Evolutionary conservation across 345 rosid species (phyloP).

Genomic region (Gossypium ekmanianum): DNA sequence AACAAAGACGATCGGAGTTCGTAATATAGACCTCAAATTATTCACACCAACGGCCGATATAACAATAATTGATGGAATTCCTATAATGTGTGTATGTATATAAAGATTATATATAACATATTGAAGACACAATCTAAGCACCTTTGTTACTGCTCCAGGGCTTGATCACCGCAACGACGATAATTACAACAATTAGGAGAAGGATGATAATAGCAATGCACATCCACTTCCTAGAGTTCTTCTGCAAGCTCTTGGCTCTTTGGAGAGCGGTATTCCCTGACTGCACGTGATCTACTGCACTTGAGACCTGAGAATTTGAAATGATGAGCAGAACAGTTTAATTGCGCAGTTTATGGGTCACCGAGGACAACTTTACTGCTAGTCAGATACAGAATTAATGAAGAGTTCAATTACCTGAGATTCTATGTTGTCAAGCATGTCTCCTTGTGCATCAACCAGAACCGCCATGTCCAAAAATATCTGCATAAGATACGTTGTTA

Average conservation of each 20-base stretch:
- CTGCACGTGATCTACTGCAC: slow-evolving; percentile 89
- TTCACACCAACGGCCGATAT: slow-evolving; percentile 12
- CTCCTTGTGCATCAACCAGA: slow-evolving; percentile 93
- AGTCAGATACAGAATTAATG: not conserved
- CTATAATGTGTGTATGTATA: slow-evolving; percentile 7
- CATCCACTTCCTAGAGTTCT: slow-evolving; percentile 92
- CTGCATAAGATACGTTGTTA: slow-evolving; percentile 35
- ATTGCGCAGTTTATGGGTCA: not conserved
- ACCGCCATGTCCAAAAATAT: slow-evolving; percentile 95
- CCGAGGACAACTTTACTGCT: not conserved
- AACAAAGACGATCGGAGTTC: not conserved
- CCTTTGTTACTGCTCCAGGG: slow-evolving; percentile 80
- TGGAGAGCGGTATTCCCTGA: slow-evolving; percentile 75
- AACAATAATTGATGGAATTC: slow-evolving; percentile 19
- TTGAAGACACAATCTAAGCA: slow-evolving; percentile 37
- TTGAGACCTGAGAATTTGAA: slow-evolving; percentile 55
- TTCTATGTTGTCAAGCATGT: slow-evolving; percentile 91
- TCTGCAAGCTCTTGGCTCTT: slow-evolving; percentile 70
- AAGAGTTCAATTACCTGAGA: slow-evolving; percentile 48
- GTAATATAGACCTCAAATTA: slow-evolving; percentile 9
- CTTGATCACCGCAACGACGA: slow-evolving; percentile 56
- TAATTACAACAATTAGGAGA: slow-evolving; percentile 64
- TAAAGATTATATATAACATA: slow-evolving; percentile 20
- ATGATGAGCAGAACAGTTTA: not conserved
- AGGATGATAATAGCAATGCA: slow-evolving; percentile 84